phyloP scores from a whole-genome alignment of 2,329 filamentous ascomycete genomes.

The Gaeumannomyces sp. region DNA sequence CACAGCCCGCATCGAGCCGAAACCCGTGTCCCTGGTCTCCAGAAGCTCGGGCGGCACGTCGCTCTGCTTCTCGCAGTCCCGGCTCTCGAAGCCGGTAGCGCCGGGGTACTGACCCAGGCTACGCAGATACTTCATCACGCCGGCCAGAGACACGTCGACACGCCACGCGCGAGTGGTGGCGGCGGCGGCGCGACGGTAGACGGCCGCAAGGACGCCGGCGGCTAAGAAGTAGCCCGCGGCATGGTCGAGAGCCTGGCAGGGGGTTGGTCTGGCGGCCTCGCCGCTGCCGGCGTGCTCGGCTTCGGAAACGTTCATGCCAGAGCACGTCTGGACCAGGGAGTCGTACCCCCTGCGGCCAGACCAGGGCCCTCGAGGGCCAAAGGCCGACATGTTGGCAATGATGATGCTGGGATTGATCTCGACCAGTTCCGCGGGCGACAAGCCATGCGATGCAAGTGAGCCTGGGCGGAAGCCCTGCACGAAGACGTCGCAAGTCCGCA shows the following conservation, averaged over 20 bases:
- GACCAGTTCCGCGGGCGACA: constrained; percentile 34
- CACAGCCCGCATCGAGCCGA: not conserved
- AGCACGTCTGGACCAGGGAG: constrained; percentile 44
- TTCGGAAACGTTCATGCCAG: constrained; percentile 35
- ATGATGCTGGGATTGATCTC: constrained; percentile 39
- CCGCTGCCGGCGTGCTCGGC: constrained; percentile 52
- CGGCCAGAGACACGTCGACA: constrained; percentile 50
- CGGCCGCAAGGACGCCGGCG: constrained; percentile 42
- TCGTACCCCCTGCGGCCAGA: constrained; percentile 37
- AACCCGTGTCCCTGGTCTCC: not conserved
- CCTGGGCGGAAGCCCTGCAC: constrained; percentile 45
- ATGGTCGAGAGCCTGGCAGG: constrained; percentile 52
- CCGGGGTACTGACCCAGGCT: constrained; percentile 46
- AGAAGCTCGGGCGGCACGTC: constrained; percentile 22
- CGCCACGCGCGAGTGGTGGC: constrained; percentile 37
- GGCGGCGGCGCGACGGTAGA: constrained; percentile 38
- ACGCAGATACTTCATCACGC: constrained; percentile 48
- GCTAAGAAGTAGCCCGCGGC: constrained; percentile 49
- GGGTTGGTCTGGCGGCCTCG: constrained; percentile 41
- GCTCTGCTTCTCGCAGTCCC: constrained; percentile 23
- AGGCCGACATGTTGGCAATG: constrained; percentile 46
- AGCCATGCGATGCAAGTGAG: constrained; percentile 33
- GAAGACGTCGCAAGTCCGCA: constrained; percentile 43
- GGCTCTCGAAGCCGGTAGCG: constrained; percentile 34
- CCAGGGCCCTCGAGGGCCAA: constrained; percentile 37